These are phyloP conservation scores for Albophoma yamanashiensis DNA, from an alignment of 2,329 filamentous ascomycete genomes.

Conservation along the genomic window DNA sequence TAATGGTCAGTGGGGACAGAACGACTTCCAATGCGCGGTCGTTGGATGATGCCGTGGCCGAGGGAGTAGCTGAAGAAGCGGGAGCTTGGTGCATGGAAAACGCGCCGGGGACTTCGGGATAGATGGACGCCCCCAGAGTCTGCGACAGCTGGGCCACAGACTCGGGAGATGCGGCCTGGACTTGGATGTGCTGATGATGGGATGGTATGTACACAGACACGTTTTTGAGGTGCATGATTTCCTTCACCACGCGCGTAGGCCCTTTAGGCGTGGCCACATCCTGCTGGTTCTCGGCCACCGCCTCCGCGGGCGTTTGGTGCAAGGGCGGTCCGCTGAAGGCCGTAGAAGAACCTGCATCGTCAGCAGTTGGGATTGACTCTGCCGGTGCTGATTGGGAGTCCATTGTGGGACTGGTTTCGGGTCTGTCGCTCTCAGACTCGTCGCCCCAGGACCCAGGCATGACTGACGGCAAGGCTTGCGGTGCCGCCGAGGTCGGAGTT, in stretches of 20 bases:
- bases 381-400: not conserved
- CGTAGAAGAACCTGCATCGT: slow-evolving; percentile 16
- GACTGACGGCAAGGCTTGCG: slow-evolving; percentile 2
- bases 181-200: slow-evolving; percentile 31
- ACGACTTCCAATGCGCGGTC: slow-evolving; percentile 33
- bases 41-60: not conserved
- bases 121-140: slow-evolving; percentile 25
- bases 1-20: slow-evolving; percentile 39
- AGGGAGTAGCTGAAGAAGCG: not conserved
- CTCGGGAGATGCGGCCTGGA: slow-evolving; percentile 18
- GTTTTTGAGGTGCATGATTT: slow-evolving; percentile 37
- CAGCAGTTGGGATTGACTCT: slow-evolving; percentile 3
- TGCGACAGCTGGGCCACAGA: slow-evolving; percentile 16
- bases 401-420: not conserved
- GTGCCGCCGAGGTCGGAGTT: not conserved
- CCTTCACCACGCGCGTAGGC: slow-evolving; percentile 43
- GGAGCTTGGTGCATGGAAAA: slow-evolving; percentile 35
- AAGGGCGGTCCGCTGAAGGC: slow-evolving; percentile 14
- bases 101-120: slow-evolving; percentile 47
- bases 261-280: slow-evolving; percentile 39
- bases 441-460: slow-evolving; percentile 46
- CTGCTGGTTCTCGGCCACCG: slow-evolving; percentile 10
- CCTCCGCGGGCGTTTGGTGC: not conserved
- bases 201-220: slow-evolving; percentile 47
- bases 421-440: slow-evolving; percentile 9